Evolutionary conservation across 768 basidiomycete species (phyloP).

Genomic region (Coprinopsis strossmayeri): DNA sequence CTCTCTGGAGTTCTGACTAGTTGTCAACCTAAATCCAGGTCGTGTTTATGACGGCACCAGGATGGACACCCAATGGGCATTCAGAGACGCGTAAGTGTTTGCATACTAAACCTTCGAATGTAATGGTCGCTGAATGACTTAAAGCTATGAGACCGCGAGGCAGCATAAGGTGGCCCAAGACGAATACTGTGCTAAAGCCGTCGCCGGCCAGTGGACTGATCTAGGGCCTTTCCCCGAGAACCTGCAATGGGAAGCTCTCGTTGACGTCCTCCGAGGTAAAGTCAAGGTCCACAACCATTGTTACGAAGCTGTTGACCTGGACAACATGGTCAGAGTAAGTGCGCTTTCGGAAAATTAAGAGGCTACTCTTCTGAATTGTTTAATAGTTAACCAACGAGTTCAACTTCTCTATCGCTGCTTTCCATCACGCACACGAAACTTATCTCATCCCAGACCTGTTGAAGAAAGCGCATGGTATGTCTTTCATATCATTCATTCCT

Average conservation of each 20-base stretch:
- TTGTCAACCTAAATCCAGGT: constrained; percentile 20
- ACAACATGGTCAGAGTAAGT: constrained; percentile 56
- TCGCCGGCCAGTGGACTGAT: constrained; percentile 38
- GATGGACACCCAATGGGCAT: constrained; percentile 64
- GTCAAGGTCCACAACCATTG: constrained; percentile 67
- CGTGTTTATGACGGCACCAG: constrained; percentile 41
- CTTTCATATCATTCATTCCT: not conserved
- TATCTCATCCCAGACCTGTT: constrained; percentile 82
- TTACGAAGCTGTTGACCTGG: constrained; percentile 61
- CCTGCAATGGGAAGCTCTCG: constrained; percentile 68
- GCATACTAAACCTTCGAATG: constrained; percentile 11
- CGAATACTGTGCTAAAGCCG: constrained; percentile 48
- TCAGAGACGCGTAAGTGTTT: constrained; percentile 44
- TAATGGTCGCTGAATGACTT: constrained; percentile 21
- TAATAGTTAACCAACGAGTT: constrained; percentile 53
- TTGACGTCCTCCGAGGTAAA: constrained; percentile 71
- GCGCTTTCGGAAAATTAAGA: not conserved
- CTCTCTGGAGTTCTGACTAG: too few relatives aligned
- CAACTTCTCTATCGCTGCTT: constrained; percentile 65
- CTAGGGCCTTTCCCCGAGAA: constrained; percentile 57
- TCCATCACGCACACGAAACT: constrained; percentile 77
- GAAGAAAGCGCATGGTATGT: constrained; percentile 59
- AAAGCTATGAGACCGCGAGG: constrained; percentile 54
- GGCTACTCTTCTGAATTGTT: not conserved
- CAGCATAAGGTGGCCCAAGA: constrained; percentile 61